Percentiles rank a stretch among this genome's conserved stretches.
Conservation (phyloP, 192 early-diverging fungal species). For the Entophlyctis luteolus region DNA sequence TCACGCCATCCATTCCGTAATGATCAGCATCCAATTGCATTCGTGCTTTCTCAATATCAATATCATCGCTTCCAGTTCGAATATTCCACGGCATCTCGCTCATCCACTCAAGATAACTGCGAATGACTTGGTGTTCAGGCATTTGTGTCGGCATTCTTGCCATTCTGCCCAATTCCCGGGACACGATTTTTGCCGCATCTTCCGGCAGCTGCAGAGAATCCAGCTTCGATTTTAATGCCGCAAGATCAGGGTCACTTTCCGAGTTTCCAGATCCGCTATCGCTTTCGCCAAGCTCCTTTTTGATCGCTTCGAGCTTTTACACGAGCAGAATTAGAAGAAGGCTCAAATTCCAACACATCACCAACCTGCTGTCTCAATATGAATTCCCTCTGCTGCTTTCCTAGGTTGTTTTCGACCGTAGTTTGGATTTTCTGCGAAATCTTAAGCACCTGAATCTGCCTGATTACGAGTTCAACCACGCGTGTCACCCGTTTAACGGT, state of each 20-base stretch:
- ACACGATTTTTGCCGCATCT: constrained; percentile 55
- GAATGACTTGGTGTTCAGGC: constrained; percentile 72
- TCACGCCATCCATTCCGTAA: constrained; percentile 75
- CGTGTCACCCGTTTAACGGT: constrained; percentile 51
- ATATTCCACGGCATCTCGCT: constrained; percentile 74
- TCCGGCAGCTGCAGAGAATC: constrained; percentile 53
- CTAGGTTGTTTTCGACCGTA: constrained; percentile 69
- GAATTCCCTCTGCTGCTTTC: constrained; percentile 76
- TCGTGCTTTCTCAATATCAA: constrained; percentile 66
- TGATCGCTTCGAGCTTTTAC: constrained; percentile 68
- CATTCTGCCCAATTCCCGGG: constrained; percentile 64
- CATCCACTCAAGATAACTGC: constrained; percentile 75
- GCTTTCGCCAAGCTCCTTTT: constrained; percentile 71
- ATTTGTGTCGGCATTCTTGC: constrained; percentile 68
- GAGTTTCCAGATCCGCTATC: constrained; percentile 58
- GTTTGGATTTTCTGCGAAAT: constrained; percentile 72
- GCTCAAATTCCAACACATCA: not conserved
- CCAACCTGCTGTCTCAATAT: constrained; percentile 71
- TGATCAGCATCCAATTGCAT: constrained; percentile 75
- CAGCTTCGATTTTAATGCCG: constrained; percentile 66
- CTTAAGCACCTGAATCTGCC: constrained; percentile 74
- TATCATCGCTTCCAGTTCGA: constrained; percentile 36
- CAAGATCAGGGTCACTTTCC: constrained; percentile 61
- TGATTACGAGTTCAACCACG: constrained; percentile 59
- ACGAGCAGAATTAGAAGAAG: not conserved